phyloP scores from a whole-genome alignment of 179 eudicot genomes.

The Silene coronaria region DNA sequence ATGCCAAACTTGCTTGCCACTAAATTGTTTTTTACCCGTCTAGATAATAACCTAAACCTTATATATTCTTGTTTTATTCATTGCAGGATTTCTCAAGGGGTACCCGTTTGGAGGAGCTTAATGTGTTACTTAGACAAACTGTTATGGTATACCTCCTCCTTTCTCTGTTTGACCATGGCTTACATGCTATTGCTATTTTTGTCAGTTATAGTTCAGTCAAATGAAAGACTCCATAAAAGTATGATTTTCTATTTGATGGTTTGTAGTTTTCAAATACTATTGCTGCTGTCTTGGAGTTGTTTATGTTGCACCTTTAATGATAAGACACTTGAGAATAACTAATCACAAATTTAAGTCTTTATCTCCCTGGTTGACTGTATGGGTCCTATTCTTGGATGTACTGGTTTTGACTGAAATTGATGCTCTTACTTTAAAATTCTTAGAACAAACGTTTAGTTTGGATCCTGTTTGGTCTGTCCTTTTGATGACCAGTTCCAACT shows the following conservation, averaged over 20 bases:
- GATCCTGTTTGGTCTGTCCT: background rate
- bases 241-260: background rate
- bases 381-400: background rate
- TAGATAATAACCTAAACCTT: background rate
- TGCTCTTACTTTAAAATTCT: background rate
- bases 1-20: conserved; percentile 7
- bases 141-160: conserved; percentile 61
- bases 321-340: background rate
- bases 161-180: conserved; percentile 15
- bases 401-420: background rate
- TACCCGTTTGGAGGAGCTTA: conserved; percentile 85
- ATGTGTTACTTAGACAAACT: conserved; percentile 80
- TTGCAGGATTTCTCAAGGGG: conserved; percentile 84
- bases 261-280: background rate
- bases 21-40: background rate
- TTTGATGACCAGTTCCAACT: background rate
- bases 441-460: background rate
- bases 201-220: background rate
- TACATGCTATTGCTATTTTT: conserved; percentile 20
- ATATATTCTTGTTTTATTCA: conserved; percentile 3
- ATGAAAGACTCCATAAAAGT: background rate
- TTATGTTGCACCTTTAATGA: background rate
- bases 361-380: background rate
- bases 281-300: conserved; percentile 5
- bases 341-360: background rate